A percentile compares a stretch with the other conserved stretches of the same genome.
Evolutionary conservation across 495 filamentous ascomycete genomes (phyloP).

Genomic region (Lepraria neglecta): DNA sequence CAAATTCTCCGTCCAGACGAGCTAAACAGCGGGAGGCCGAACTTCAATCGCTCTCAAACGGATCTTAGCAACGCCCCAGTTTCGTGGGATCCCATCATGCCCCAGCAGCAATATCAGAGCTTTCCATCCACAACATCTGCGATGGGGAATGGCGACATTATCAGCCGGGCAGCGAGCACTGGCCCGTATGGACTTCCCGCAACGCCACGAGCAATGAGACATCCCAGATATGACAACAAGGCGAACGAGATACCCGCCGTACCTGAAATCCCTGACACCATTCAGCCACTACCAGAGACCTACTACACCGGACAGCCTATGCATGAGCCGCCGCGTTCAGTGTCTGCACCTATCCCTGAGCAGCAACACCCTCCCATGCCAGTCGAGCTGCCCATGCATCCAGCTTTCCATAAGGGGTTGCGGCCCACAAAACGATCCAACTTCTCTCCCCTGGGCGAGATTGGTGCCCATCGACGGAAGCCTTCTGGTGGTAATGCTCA

Average conservation of each 20-base stretch:
- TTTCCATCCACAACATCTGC: conserved; percentile 18
- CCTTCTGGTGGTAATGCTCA: conserved; percentile 31
- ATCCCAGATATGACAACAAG: conserved; percentile 61
- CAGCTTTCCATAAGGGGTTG: conserved; percentile 50
- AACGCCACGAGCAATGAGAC: conserved; percentile 78
- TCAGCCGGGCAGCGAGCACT: conserved; percentile 24
- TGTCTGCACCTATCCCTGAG: conserved; percentile 67
- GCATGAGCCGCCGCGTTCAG: conserved; percentile 55
- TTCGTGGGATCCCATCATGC: conserved; percentile 25
- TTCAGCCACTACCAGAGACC: conserved; percentile 52
- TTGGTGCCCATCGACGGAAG: conserved; percentile 38
- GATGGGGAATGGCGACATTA: conserved; percentile 18
- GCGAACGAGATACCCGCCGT: conserved; percentile 56
- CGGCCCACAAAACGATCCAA: conserved; percentile 36
- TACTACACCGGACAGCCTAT: conserved; percentile 54
- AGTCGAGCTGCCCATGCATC: conserved; percentile 48
- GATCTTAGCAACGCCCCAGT: conserved; percentile 33
- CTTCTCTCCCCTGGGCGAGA: conserved; percentile 31
- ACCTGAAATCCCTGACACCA: conserved; percentile 55
- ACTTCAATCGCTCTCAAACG: conserved; percentile 30
- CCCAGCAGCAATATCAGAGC: conserved; percentile 18
- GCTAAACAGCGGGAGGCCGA: conserved; percentile 33
- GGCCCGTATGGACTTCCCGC: conserved; percentile 65
- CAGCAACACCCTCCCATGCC: conserved; percentile 40
- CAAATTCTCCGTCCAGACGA: conserved; percentile 75